Conservation (phyloP, 1,284 basidiomycete genomes). For the Xanthoconium separans region DNA sequence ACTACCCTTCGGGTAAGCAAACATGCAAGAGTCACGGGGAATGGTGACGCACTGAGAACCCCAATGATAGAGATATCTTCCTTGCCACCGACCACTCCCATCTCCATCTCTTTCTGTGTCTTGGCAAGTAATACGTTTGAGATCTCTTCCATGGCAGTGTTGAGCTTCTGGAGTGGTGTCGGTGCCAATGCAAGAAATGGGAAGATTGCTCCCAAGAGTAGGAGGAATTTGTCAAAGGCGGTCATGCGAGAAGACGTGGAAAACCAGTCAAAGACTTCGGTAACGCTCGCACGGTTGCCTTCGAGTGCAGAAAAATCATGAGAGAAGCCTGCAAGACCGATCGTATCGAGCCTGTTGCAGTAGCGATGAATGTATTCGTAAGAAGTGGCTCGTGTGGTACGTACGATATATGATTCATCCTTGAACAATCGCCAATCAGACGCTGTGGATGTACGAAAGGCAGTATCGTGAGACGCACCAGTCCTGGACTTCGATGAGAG, state of each 20-base stretch:
- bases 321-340: constrained; percentile 53
- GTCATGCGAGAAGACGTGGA: neutral
- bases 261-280: constrained; percentile 2
- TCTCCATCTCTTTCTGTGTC: constrained; percentile 39
- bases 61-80: constrained; percentile 51
- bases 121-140: constrained; percentile 45
- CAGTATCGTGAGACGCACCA: constrained; percentile 10
- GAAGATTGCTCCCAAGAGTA: constrained; percentile 14
- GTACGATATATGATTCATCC: constrained; percentile 50
- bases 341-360: constrained; percentile 31
- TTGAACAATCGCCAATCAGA: constrained; percentile 8
- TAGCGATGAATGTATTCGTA: constrained; percentile 11
- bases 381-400: constrained; percentile 3
- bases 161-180: constrained; percentile 35
- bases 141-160: constrained; percentile 42
- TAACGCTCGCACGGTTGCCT: constrained; percentile 36
- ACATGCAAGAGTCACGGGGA: neutral
- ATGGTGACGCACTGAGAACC: constrained; percentile 13
- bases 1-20: neutral
- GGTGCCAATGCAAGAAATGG: neutral
- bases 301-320: constrained; percentile 28
- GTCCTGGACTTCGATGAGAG: constrained; percentile 51
- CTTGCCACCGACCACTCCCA: constrained; percentile 24
- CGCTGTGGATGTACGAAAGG: neutral
- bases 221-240: neutral